A percentile compares a stretch with the other conserved stretches of the same genome.
These are phyloP conservation scores for Cardiospermum halicacabum DNA, from an alignment of 345 rosid genomes.

Conservation along the genomic window DNA sequence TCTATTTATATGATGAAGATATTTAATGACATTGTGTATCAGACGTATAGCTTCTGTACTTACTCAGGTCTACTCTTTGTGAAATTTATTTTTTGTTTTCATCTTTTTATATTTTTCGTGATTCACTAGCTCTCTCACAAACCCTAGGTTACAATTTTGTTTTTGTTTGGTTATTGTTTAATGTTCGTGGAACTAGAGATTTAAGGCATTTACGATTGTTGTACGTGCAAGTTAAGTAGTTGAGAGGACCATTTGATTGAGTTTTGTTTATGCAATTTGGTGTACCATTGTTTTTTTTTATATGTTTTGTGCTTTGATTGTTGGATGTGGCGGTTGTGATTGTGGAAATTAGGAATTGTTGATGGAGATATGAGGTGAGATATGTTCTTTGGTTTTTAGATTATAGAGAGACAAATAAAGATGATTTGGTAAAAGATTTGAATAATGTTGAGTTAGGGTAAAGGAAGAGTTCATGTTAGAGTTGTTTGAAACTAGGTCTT, in stretches of 20 bases:
- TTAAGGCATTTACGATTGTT: constrained; percentile 17
- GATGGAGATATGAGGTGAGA: constrained; percentile 14
- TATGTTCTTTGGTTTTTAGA: constrained; percentile 30
- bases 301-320: neutral
- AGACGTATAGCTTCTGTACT: constrained; percentile 1
- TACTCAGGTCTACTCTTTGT: constrained; percentile 19
- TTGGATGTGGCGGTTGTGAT: neutral
- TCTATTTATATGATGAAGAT: too few relatives aligned
- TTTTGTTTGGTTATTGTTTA: too few relatives aligned
- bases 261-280: neutral
- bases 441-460: constrained; percentile 40
- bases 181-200: neutral
- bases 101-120: neutral
- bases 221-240: constrained; percentile 3
- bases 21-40: constrained; percentile 12
- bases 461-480: constrained; percentile 22
- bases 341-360: neutral
- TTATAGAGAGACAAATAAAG: constrained; percentile 36
- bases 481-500: constrained; percentile 33
- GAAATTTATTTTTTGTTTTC: neutral
- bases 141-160: constrained; percentile 17
- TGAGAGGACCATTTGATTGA: constrained; percentile 6
- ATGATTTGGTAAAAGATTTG: constrained; percentile 27
- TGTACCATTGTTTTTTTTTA: neutral
- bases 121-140: constrained; percentile 8